Base-by-base conservation (phyloP, 371 early-diverging fungal species). In the Lichtheimia ornata region DNA sequence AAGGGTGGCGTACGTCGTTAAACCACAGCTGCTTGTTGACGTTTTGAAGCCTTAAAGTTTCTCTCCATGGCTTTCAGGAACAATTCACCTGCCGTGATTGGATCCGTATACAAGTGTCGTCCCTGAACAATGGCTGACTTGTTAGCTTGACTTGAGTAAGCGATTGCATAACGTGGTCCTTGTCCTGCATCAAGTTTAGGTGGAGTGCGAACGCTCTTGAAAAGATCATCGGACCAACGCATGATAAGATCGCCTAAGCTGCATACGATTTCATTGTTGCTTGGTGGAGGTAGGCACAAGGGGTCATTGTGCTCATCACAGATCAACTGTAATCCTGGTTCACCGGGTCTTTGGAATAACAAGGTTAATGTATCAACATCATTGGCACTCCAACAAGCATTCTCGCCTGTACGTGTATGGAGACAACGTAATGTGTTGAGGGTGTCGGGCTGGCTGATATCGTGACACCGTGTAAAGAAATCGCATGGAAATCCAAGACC, bases 81-180 rank as follows among this genome's bases (percentile, higher is more conserved):
- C 27, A 71, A 74, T 6, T 74, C 67, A 22, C 66, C 72, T 44
- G 74, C 71, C 50, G 69, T 71, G 35, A 71, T 66, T 3, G 69
- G 66, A 13, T 74, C 69, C 17, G 67, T 28, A 15, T 71, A 74
- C 20, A 56, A 62, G 5, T 63, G 52, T 20, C 62, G 62, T 27
- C 74, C 74, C 63, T 74, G 74, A 35, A 71, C 71, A 18, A 74
- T 51, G 6, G 74, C 66, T 27, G 69, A 71, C 18, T 64, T 64
- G 56, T 74, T 74, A 18, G 72, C 63, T 49, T 74, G 72, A 43
- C 66, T 74, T 27, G 71, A 71, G 24, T 74, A 74, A 14, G 69
- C 74, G 22, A 71, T 71, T 1, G 74, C 69, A 20, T 74, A 73
- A 27, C 74, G 71, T 4, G 74, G 69, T 0, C 73, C 70, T 61